Conservation (phyloP, 192 early-diverging fungal genomes). For the Coemansia reversa region DNA sequence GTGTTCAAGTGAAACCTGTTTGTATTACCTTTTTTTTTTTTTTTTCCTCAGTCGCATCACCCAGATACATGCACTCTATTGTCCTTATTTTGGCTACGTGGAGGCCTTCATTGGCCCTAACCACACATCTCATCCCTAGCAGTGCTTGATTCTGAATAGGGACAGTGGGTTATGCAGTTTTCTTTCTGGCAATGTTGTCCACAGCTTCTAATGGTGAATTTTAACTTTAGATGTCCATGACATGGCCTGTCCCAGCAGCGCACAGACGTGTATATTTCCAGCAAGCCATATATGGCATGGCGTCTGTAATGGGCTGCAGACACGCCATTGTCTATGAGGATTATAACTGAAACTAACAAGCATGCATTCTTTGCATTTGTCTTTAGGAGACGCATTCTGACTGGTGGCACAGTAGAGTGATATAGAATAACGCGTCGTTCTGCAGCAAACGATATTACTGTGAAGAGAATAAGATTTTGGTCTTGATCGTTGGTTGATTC, state of each 20-base stretch:
- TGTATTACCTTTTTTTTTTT: background rate
- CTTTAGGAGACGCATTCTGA: background rate
- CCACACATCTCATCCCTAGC: background rate
- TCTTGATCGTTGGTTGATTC: background rate
- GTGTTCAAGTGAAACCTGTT: background rate
- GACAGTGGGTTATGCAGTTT: background rate
- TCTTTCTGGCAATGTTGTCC: background rate
- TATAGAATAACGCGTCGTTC: background rate
- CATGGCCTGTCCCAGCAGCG: constrained; percentile 1
- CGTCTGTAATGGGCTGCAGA: background rate
- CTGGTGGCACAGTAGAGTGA: background rate
- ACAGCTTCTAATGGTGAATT: background rate
- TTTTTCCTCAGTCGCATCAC: too few relatives aligned
- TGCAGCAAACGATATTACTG: background rate
- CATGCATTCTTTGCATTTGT: background rate
- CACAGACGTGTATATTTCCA: constrained; percentile 7
- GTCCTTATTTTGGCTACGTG: background rate
- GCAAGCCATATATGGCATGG: background rate
- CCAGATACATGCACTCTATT: too few relatives aligned
- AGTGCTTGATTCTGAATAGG: background rate
- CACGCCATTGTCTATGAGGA: background rate
- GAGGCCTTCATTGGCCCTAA: background rate
- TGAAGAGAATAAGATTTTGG: background rate
- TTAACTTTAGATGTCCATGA: background rate
- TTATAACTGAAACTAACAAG: background rate